Evolutionary conservation across 768 basidiomycete species (phyloP).

Genomic region (Lactarius hatsudake): DNA sequence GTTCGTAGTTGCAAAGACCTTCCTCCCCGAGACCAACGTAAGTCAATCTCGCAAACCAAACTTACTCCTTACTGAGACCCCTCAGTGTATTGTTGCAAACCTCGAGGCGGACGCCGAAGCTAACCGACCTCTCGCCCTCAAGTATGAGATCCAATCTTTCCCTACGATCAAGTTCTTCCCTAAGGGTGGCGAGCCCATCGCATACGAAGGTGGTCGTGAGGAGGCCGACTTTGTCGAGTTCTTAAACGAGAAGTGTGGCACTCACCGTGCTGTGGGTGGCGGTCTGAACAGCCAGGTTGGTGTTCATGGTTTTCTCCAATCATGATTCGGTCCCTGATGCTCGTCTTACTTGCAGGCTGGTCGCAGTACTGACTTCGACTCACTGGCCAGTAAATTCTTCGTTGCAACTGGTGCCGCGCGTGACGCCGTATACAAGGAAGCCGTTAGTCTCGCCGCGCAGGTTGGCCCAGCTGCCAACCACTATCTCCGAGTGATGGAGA

Average conservation of each 20-base stretch:
- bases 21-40: slow-evolving; percentile 75
- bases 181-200: slow-evolving; percentile 54
- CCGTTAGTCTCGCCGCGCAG: slow-evolving; percentile 48
- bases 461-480: slow-evolving; percentile 59
- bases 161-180: slow-evolving; percentile 97
- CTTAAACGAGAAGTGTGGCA: slow-evolving; percentile 86
- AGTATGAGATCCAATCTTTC: slow-evolving; percentile 76
- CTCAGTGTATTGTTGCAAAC: slow-evolving; percentile 85
- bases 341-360: slow-evolving; percentile 58
- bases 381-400: slow-evolving; percentile 73
- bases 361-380: slow-evolving; percentile 72
- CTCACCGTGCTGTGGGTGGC: slow-evolving; percentile 79
- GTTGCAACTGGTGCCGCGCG: slow-evolving; percentile 54
- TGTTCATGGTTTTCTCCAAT: neutral
- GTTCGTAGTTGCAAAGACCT: slow-evolving; percentile 64
- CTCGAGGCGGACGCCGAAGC: slow-evolving; percentile 82
- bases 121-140: slow-evolving; percentile 66
- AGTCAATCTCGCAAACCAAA: slow-evolving; percentile 27
- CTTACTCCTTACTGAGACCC: slow-evolving; percentile 13
- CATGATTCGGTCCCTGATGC: neutral
- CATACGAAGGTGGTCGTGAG: slow-evolving; percentile 67
- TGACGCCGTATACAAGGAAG: slow-evolving; percentile 62
- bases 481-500: slow-evolving; percentile 90
- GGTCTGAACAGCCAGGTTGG: slow-evolving; percentile 65
- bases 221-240: slow-evolving; percentile 75